Evolutionary conservation across 257 asterid species (phyloP).

Genomic region (Rhazya stricta): DNA sequence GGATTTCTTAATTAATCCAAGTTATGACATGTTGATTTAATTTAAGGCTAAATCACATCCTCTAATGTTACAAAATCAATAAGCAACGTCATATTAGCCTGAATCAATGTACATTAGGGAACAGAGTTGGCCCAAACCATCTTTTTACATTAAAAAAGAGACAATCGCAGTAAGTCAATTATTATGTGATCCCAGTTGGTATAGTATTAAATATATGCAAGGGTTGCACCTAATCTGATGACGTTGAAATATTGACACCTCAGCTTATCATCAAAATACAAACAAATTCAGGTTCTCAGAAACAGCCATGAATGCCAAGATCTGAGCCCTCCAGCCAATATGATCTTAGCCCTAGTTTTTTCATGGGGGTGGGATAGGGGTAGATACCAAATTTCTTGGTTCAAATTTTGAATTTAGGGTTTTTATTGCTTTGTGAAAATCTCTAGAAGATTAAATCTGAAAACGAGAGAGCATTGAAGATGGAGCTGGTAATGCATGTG

Average conservation of each 20-base stretch:
- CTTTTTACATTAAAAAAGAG: not conserved
- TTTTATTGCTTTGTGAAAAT: too few species aligned
- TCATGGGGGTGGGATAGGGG: too few species aligned
- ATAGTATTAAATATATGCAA: not conserved
- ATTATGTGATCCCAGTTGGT: conserved; percentile 17
- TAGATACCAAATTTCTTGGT: not conserved
- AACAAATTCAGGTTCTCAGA: not conserved
- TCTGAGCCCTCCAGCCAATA: not conserved
- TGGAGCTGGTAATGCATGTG: conserved; percentile 14
- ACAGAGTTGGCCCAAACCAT: not conserved
- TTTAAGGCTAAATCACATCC: too few species aligned
- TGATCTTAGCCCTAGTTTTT: not conserved
- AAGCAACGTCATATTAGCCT: too few species aligned
- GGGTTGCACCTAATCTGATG: conserved; percentile 2
- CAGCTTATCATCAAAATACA: not conserved
- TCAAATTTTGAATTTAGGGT: not conserved
- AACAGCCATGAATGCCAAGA: not conserved
- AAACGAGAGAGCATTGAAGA: not conserved
- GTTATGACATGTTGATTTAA: too few species aligned
- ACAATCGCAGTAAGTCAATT: conserved; percentile 3
- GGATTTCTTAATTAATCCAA: too few species aligned
- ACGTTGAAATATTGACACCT: not conserved
- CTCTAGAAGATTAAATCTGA: not conserved
- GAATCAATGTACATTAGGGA: too few species aligned
- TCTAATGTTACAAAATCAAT: too few species aligned